Base-by-base conservation (phyloP, 139 green algal genomes). In the Volvox africanus region DNA sequence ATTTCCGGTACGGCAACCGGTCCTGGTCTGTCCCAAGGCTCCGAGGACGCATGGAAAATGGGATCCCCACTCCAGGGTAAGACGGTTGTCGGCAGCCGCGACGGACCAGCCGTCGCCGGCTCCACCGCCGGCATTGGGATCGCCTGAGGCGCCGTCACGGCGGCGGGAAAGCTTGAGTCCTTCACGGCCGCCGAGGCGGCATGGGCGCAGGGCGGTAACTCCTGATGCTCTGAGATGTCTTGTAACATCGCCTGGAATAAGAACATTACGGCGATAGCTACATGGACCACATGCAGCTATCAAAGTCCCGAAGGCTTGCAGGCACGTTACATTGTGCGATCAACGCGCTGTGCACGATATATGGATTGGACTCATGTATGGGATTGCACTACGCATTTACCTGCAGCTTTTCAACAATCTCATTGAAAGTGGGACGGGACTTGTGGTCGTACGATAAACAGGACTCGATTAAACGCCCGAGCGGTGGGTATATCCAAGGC, bases 371-470 rank as follows among this genome's bases (percentile, higher is more conserved):
- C 65, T 26, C 5, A 28, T 73, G 5, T 73, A 73, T 12, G 24
- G 19, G 21, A 73, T 24, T 28, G 65, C 21, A 28, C 16, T 3
- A 73, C 80, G 50, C 44, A 55, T 55, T n/a, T 22, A 87, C 81
- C 81, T 87, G 36, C 30, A 87, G 81, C 20, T 32, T 32, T 19
- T 32, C 13, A 1, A 77, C n/a, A 1, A 87, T 87, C 28, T 87
- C 81, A 17, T 68, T 62, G 30, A 87, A 87, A 2, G 81, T 33
- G 12, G 81, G 81, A 20, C 81, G 81, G 18, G 11, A 2, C 55
- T n/a, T 19, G 61, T 78, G 61, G 30, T 55, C 55, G 81, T 87
- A 62, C 3, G 81, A 20, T 21, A 87, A 33, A n/a, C 81, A 87
- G n/a, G 61, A 76, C 61, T 87, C 30, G 81, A 87, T 77, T 13